These are phyloP conservation scores for Ophiorrhiza pumila DNA, from an alignment of 257 asterid species.

Conservation along the genomic window DNA sequence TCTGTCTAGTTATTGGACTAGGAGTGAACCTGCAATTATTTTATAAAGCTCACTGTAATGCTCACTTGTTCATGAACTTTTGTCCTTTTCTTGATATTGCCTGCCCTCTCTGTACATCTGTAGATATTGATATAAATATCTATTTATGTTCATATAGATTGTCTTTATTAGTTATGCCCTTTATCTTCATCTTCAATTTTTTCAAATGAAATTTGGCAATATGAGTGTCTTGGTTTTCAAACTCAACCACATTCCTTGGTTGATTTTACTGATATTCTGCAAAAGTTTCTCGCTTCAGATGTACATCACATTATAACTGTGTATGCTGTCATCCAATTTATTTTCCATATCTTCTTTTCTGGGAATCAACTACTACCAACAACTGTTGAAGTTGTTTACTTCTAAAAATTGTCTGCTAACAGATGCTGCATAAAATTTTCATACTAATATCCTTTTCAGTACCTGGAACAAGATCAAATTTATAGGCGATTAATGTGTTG, in stretches of 20 bases:
- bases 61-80: background rate
- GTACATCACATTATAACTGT: background rate
- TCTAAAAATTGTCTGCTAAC: background rate
- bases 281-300: background rate
- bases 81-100: background rate
- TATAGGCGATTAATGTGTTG: background rate
- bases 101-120: too few relatives aligned
- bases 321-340: background rate
- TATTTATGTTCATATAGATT: too few relatives aligned
- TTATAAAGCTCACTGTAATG: background rate
- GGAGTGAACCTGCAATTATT: background rate
- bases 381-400: background rate
- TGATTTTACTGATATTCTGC: background rate
- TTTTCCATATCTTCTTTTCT: background rate
- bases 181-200: too few relatives aligned
- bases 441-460: background rate
- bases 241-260: background rate
- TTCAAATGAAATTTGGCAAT: background rate
- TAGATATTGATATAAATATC: too few relatives aligned
- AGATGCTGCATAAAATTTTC: background rate
- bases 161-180: too few relatives aligned
- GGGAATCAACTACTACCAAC: too few relatives aligned
- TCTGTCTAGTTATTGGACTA: background rate
- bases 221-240: background rate
- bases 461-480: background rate